These are phyloP conservation scores for Massariosphaeria phaeospora DNA, from an alignment of 495 filamentous ascomycete species.

Conservation along the genomic window DNA sequence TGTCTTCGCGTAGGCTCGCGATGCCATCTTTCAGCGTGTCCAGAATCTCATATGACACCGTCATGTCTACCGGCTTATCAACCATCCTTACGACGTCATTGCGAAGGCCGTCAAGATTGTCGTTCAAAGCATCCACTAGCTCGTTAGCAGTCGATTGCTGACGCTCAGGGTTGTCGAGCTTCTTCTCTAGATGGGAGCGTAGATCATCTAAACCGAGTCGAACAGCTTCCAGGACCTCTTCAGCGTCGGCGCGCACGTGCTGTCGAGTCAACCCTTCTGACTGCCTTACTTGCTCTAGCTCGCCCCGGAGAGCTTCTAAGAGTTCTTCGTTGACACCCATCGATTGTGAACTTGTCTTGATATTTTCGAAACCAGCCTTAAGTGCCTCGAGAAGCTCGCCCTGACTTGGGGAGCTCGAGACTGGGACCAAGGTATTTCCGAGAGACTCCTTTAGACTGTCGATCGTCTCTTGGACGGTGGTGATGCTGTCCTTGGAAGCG, in stretches of 20 bases:
- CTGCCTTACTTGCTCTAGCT: constrained; percentile 40
- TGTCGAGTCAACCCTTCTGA: constrained; percentile 33
- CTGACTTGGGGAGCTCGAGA: constrained; percentile 38
- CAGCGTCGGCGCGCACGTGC: constrained; percentile 35
- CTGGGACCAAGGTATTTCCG: constrained; percentile 33
- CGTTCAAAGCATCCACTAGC: constrained; percentile 75
- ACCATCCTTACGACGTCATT: constrained; percentile 69
- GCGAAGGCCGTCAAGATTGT: constrained; percentile 70
- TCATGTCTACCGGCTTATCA: constrained; percentile 73
- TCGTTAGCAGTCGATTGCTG: constrained; percentile 61
- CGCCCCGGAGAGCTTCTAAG: constrained; percentile 46
- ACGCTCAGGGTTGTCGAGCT: constrained; percentile 53
- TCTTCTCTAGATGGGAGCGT: constrained; percentile 59
- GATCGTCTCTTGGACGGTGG: constrained; percentile 37
- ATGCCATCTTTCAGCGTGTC: constrained; percentile 79
- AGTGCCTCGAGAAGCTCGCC: constrained; percentile 51
- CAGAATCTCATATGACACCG: constrained; percentile 76
- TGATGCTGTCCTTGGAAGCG: constrained; percentile 33
- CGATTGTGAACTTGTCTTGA: constrained; percentile 23
- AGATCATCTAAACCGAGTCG: constrained; percentile 65
- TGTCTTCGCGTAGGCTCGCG: constrained; percentile 64
- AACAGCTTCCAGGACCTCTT: constrained; percentile 52
- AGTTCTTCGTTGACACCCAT: constrained; percentile 35
- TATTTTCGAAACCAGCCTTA: constrained; percentile 35
- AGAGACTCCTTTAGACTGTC: constrained; percentile 37